These are phyloP conservation scores for Salix suchowensis DNA, from an alignment of 345 rosid genomes.

Conservation along the genomic window DNA sequence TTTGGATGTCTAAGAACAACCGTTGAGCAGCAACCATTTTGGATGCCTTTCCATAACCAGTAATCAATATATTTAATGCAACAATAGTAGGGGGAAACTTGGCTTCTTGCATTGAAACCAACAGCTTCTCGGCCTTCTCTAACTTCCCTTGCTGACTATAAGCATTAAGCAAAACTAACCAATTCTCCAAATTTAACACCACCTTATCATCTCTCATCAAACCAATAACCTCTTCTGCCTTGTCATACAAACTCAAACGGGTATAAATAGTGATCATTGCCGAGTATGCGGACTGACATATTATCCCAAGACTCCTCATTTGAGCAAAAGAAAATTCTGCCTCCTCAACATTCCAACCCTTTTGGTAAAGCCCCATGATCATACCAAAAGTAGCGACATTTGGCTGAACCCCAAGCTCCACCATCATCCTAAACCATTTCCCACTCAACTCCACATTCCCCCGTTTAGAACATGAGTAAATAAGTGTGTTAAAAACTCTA, in stretches of 20 bases:
- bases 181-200: slow-evolving; percentile 56
- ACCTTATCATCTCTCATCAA: slow-evolving; percentile 56
- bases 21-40: slow-evolving; percentile 64
- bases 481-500: slow-evolving; percentile 67
- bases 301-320: slow-evolving; percentile 60
- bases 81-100: slow-evolving; percentile 53
- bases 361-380: slow-evolving; percentile 78
- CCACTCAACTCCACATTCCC: slow-evolving; percentile 47
- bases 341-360: slow-evolving; percentile 67
- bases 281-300: slow-evolving; percentile 83
- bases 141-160: slow-evolving; percentile 80
- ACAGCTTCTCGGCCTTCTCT: slow-evolving; percentile 57
- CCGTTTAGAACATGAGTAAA: slow-evolving; percentile 56
- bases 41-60: slow-evolving; percentile 77
- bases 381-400: slow-evolving; percentile 79
- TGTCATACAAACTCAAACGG: slow-evolving; percentile 59
- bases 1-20: slow-evolving; percentile 38
- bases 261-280: slow-evolving; percentile 83
- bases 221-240: slow-evolving; percentile 66
- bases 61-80: slow-evolving; percentile 73
- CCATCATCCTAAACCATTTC: slow-evolving; percentile 78
- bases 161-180: slow-evolving; percentile 80
- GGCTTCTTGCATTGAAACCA: slow-evolving; percentile 52
- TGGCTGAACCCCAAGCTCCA: slow-evolving; percentile 62
- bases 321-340: slow-evolving; percentile 63